Conservation (phyloP, 169 alveolate species). For the Plasmodium gallinaceum region DNA sequence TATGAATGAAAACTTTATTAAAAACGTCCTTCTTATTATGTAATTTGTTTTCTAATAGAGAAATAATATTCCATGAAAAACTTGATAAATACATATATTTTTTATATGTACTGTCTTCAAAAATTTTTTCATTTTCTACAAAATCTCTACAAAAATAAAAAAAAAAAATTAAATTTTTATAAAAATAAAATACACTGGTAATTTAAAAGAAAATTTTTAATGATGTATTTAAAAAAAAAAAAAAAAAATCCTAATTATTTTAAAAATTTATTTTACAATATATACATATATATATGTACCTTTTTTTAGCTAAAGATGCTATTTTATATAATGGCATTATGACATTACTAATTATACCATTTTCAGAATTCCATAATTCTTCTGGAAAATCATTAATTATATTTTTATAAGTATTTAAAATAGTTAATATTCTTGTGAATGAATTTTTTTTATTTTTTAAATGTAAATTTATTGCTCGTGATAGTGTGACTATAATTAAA, state of each 20-base stretch:
- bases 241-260: background rate
- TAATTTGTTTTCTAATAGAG: conserved; percentile 51
- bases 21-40: conserved; percentile 38
- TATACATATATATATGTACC: conserved; percentile 6
- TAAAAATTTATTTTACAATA: background rate
- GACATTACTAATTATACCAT: conserved; percentile 60
- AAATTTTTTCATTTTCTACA: conserved; percentile 53
- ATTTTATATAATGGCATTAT: conserved; percentile 52
- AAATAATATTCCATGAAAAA: conserved; percentile 69
- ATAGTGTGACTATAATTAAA: conserved; percentile 52
- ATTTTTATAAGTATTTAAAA: conserved; percentile 38
- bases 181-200: background rate
- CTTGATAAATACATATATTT: conserved; percentile 51
- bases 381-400: conserved; percentile 62
- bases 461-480: conserved; percentile 73
- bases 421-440: conserved; percentile 58
- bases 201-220: background rate
- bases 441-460: conserved; percentile 61
- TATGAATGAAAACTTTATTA: conserved; percentile 63
- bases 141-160: conserved; percentile 55
- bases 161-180: background rate
- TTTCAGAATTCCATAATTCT: conserved; percentile 42
- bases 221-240: background rate
- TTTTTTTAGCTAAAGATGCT: conserved; percentile 64
- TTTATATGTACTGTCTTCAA: conserved; percentile 47